Conservation (phyloP, 768 basidiomycete species). For the Auricularia cornea region DNA sequence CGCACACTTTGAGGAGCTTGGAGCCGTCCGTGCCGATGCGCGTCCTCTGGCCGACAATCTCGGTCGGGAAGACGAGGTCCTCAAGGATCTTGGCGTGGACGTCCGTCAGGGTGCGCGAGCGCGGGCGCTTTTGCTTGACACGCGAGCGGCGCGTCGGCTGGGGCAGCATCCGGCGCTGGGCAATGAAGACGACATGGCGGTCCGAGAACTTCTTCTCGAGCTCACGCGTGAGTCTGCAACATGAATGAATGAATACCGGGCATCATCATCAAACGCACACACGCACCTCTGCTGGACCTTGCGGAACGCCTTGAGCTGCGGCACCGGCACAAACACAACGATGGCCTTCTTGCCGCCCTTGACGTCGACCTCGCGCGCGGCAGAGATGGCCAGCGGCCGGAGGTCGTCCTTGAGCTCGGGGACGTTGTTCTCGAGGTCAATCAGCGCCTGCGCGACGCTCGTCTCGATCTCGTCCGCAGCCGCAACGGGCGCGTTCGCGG, state of each 20-base stretch:
- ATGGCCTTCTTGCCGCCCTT: conserved; percentile 99
- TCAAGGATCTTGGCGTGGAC: conserved; percentile 99
- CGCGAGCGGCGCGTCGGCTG: conserved; percentile 93
- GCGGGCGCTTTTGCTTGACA: conserved; percentile 92
- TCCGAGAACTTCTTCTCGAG: conserved; percentile 99
- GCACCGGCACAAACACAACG: conserved; percentile 95
- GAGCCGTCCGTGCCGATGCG: conserved; percentile 89
- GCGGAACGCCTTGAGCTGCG: conserved; percentile 96
- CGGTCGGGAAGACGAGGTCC: conserved; percentile 97
- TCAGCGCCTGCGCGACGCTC: conserved; percentile 85
- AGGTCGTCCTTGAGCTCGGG: conserved; percentile 98
- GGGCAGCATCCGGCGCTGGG: conserved; percentile 95
- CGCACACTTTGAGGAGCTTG: conserved; percentile 96
- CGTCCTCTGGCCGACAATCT: conserved; percentile 98
- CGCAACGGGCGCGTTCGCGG: conserved; percentile 88
- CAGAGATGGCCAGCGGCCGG: conserved; percentile 91
- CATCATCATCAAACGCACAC: conserved; percentile 1
- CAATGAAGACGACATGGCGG: conserved; percentile 97
- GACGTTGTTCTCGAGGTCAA: conserved; percentile 97
- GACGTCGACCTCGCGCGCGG: conserved; percentile 97
- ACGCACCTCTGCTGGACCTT: conserved; percentile 91
- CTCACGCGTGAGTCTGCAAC: conserved; percentile 83
- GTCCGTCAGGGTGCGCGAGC: conserved; percentile 90
- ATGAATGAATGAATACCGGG: not conserved
- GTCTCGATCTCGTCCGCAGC: conserved; percentile 88